Conservation (phyloP, 2,329 filamentous ascomycete genomes). For the Teratosphaeria zuluensis region DNA sequence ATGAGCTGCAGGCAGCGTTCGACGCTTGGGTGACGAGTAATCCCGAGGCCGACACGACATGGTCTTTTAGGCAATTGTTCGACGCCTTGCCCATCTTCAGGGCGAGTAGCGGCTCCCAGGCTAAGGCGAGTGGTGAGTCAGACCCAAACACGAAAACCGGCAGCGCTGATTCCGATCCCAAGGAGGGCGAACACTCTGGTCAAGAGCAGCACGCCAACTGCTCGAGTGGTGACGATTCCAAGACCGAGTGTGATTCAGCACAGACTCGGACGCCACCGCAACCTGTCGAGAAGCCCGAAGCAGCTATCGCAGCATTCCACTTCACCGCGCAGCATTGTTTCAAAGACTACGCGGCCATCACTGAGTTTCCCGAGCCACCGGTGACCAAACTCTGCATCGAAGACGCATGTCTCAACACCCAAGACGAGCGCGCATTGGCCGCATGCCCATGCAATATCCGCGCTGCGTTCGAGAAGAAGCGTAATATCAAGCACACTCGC, state of each 20-base stretch:
- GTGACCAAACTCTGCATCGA: not conserved
- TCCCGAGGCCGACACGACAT: not conserved
- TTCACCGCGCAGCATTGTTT: not conserved
- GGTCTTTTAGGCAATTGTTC: not conserved
- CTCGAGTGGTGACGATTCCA: not conserved
- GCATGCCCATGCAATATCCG: slow-evolving; percentile 1
- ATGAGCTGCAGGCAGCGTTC: not conserved
- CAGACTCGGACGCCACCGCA: not conserved
- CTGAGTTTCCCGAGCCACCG: not conserved
- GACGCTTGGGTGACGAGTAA: not conserved
- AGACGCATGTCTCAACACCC: not conserved
- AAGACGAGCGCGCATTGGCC: not conserved
- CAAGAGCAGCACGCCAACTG: not conserved
- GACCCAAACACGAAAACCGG: not conserved
- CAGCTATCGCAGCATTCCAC: not conserved
- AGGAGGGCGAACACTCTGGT: not conserved
- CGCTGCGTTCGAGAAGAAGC: not conserved
- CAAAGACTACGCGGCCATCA: not conserved
- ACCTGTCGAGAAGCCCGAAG: not conserved
- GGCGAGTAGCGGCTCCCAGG: not conserved
- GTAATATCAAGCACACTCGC: not conserved
- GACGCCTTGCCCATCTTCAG: not conserved
- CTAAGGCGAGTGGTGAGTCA: not conserved
- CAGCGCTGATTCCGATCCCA: not conserved
- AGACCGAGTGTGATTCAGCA: too few species aligned